Evolutionary conservation across 2,329 filamentous ascomycete species (phyloP), one percentile per base, ranked within the genome.

Genomic region (Fusarium tanahbumbuense): DNA sequence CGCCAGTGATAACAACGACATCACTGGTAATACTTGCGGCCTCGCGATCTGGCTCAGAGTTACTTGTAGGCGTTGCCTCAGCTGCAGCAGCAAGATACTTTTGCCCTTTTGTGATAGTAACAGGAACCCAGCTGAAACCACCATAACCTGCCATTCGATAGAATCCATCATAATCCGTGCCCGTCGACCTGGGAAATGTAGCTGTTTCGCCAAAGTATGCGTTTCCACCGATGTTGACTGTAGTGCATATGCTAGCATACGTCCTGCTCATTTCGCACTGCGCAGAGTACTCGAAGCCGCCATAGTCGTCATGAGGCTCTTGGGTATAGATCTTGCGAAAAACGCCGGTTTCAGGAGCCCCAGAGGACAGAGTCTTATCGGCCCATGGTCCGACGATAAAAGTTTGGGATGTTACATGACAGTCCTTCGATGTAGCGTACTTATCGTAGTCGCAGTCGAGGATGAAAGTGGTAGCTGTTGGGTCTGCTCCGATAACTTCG

Each of bases 301-400:
- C 11, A n/a, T 8, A 10, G 15, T 10, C 13, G 58, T 6, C 52
- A 64, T 59, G 32, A 32, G 64, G 28, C 16, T 11, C 34, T 37
- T 37, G 16, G 18, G 34, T 18, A 37, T 37, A 37, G 34, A 37
- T 37, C 34, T 37, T 37, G 16, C 64, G 62, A n/a, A 64, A 64
- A 3, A 37, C 18, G 13, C 62, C 62, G 1, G 34, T 65, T 15
- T 34, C 42, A 10, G 62, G 45, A 7, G 46, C 40, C 2, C 62
- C 62, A 4, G 37, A n/a, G 15, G 53, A 28, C 8, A 65, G 32
- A n/a, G 53, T 53, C 8, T 59, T 47, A 5, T 48, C 50, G 3
- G 53, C 62, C 62, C 62, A 65, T 15, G 62, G 60, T 3, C 62
- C 62, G 3, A 65, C n/a, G 0, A 65, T 18, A 37, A 37, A 37